Evolutionary conservation across 805 yeast species (phyloP), one percentile per base, ranked within the genome.

Genomic region (Metschnikowia hibisci): DNA sequence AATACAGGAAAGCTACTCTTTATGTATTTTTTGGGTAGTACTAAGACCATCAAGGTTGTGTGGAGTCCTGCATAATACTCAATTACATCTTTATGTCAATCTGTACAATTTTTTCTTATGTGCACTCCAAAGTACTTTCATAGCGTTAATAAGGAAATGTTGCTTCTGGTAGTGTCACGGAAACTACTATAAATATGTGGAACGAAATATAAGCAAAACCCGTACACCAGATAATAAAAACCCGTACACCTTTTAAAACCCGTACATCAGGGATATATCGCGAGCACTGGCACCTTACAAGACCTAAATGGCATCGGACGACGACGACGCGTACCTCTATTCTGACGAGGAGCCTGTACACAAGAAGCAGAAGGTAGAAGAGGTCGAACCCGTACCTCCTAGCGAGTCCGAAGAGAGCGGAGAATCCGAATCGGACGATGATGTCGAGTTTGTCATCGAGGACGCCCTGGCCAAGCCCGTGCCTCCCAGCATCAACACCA

Each of bases 361-460:
- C 7, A 52, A 52, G 30, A 46, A 44, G 34, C 46, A 45, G 6
- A 29, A 39, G 34, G n/a, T 40, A 2, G 51, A 44, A 3, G 16
- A 37, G 10, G 23, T 37, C 12, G 23, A 12, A 2, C 32, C 41
- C 12, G 41, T 23, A 15, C 32, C 18, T 6, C 5, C 26, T 33
- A 13, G 30, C 26, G 4, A 15, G 20, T 13, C 20, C 27, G 39
- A 36, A 23, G 77, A 66, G 6, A 71, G 65, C 5, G 77, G 69
- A 10, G 75, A 64, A 6, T 81, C 74, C 15, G 40, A 36, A 13
- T 76, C 73, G 7, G 82, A 76, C 14, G 83, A 81, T 43, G 93
- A 86, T 55, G 78, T 90, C 28, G 96, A 90, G 62, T 85, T 91
- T 57, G 84, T 90, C 37, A 84, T 90, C 18, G 77, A 74, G 6